These are phyloP conservation scores for Ceriops decandra DNA, from an alignment of 345 rosid genomes.

Conservation along the genomic window DNA sequence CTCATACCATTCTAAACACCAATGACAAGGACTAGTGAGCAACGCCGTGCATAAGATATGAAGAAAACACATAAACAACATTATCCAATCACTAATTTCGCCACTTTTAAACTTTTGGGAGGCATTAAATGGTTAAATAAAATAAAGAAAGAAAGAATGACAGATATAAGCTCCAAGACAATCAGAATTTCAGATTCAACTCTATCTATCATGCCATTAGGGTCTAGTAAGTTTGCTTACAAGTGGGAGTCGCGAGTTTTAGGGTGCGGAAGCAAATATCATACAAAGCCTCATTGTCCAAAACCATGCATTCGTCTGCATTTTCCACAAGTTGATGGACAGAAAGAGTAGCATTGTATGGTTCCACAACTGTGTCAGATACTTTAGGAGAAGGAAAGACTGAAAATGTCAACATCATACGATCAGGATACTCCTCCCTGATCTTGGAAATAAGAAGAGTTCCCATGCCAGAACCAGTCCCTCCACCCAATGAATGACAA, in stretches of 20 bases:
- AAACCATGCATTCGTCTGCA: slow-evolving; percentile 27
- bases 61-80: background rate
- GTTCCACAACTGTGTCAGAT: slow-evolving; percentile 27
- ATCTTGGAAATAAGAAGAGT: slow-evolving; percentile 28
- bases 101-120: background rate
- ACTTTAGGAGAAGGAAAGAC: slow-evolving; percentile 29
- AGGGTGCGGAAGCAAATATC: slow-evolving; percentile 31
- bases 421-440: slow-evolving; percentile 27
- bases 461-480: slow-evolving; percentile 30
- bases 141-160: no score
- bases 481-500: slow-evolving; percentile 31
- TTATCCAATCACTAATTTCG: background rate
- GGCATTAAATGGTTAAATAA: background rate
- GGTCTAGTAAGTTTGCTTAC: slow-evolving; percentile 10
- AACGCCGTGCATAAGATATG: background rate
- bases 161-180: background rate
- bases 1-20: background rate
- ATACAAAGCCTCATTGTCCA: slow-evolving; percentile 28
- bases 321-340: slow-evolving; percentile 27
- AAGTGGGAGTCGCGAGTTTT: slow-evolving; percentile 26
- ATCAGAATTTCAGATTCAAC: background rate
- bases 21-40: slow-evolving; percentile 2
- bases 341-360: slow-evolving; percentile 28
- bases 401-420: slow-evolving; percentile 28
- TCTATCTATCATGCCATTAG: background rate